These are phyloP conservation scores for Mediolabrus comicus DNA, from an alignment of 108 stramenopile genomes.

Conservation along the genomic window DNA sequence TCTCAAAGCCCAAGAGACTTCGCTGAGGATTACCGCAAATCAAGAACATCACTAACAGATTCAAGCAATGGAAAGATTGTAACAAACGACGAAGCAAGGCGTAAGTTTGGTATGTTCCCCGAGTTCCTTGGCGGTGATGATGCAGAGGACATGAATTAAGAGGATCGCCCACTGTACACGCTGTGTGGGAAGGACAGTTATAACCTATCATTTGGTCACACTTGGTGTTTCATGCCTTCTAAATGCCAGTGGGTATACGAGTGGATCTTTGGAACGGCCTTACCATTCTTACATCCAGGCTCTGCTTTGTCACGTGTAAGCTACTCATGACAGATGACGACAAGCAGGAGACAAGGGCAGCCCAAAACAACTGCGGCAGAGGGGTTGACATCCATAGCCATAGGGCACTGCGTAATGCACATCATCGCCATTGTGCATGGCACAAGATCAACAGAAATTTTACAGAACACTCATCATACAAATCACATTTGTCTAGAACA, in stretches of 20 bases:
- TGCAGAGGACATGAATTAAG: background rate
- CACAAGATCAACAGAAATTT: background rate
- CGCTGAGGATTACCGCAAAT: background rate
- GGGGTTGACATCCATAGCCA: background rate
- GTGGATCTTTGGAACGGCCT: background rate
- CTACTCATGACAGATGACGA: background rate
- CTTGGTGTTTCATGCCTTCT: conserved; percentile 5
- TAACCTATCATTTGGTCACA: background rate
- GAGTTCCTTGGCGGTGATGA: background rate
- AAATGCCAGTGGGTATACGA: background rate
- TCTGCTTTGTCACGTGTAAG: background rate
- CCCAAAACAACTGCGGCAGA: background rate
- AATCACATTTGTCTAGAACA: background rate
- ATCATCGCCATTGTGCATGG: background rate
- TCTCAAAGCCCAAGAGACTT: background rate
- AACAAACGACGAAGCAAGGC: background rate
- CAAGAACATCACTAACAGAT: background rate
- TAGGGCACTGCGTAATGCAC: background rate
- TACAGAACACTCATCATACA: background rate
- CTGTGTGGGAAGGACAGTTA: background rate
- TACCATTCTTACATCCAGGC: background rate
- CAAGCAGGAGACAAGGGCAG: background rate
- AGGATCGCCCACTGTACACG: background rate
- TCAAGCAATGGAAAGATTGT: background rate
- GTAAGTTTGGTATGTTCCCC: background rate